Evolutionary conservation across 208 protist species (phyloP).

Genomic region (Trypanosoma boissoni): DNA sequence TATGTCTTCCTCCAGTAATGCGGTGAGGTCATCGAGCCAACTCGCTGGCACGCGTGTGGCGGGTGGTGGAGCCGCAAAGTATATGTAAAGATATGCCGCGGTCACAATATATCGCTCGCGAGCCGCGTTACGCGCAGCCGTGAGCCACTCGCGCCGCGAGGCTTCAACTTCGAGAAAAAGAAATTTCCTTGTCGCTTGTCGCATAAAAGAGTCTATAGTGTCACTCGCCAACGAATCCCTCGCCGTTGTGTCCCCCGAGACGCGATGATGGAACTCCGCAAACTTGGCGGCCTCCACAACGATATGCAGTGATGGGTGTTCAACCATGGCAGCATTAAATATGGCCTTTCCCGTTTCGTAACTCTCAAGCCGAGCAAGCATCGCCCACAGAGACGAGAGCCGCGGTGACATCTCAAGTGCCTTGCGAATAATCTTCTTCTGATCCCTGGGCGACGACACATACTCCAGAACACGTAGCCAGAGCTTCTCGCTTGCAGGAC

Average conservation of each 20-base stretch:
- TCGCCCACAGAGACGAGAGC: slow-evolving; percentile 67
- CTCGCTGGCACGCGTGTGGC: slow-evolving; percentile 21
- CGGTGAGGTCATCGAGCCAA: slow-evolving; percentile 48
- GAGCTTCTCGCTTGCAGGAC: slow-evolving; percentile 61
- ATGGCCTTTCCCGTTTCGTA: slow-evolving; percentile 60
- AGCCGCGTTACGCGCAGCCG: slow-evolving; percentile 8
- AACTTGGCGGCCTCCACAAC: slow-evolving; percentile 78
- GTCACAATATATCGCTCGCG: slow-evolving; percentile 49
- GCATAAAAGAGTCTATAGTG: slow-evolving; percentile 22
- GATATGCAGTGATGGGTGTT: slow-evolving; percentile 63
- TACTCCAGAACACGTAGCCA: slow-evolving; percentile 66
- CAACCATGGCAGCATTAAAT: slow-evolving; percentile 55
- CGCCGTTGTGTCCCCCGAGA: not conserved
- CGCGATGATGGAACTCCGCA: slow-evolving; percentile 48
- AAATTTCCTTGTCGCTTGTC: slow-evolving; percentile 16
- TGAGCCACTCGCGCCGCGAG: slow-evolving; percentile 29
- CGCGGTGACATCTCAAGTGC: slow-evolving; percentile 60
- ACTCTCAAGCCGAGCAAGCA: slow-evolving; percentile 56
- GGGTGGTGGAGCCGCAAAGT: slow-evolving; percentile 27
- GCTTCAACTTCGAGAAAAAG: slow-evolving; percentile 23
- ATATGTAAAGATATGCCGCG: slow-evolving; percentile 64
- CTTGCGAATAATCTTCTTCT: slow-evolving; percentile 53
- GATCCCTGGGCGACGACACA: slow-evolving; percentile 40
- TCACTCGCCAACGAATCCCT: slow-evolving; percentile 8
- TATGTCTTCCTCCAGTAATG: not conserved